Evolutionary conservation across 345 rosid genomes (phyloP).

Genomic region (Eutrema japonicum): DNA sequence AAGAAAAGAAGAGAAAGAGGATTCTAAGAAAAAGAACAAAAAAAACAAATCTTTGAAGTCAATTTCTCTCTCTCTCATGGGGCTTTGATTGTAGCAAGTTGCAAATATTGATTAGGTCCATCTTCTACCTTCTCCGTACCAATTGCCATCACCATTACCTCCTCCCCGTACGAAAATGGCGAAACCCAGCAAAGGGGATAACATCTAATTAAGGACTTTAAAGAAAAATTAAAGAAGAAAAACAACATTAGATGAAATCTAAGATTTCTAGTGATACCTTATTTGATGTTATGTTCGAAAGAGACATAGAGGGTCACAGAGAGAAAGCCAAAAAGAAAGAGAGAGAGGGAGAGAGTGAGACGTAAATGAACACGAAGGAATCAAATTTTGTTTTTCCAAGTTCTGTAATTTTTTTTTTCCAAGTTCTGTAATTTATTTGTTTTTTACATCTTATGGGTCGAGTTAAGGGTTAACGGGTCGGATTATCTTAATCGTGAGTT

Average conservation of each 20-base stretch:
- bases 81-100: too few species aligned
- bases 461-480: too few species aligned
- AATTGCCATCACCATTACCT: too few species aligned
- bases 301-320: too few species aligned
- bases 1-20: too few species aligned
- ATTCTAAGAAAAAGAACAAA: constrained; percentile 1
- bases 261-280: constrained; percentile 36
- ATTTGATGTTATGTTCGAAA: constrained; percentile 11
- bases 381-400: too few species aligned
- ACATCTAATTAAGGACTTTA: background rate
- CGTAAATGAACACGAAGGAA: too few species aligned
- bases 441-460: background rate
- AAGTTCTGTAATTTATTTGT: background rate
- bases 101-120: too few species aligned
- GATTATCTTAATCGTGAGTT: too few species aligned
- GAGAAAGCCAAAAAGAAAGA: too few species aligned
- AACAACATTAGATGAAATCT: constrained; percentile 44
- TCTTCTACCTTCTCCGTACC: too few species aligned
- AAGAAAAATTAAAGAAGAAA: constrained; percentile 11
- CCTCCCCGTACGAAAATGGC: background rate
- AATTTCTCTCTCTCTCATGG: constrained; percentile 3
- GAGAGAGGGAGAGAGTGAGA: too few species aligned
- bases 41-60: constrained; percentile 32
- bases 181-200: background rate
- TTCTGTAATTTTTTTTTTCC: background rate